Percentiles rank a stretch among this genome's conserved stretches.
Evolutionary conservation across 2,329 filamentous ascomycete genomes (phyloP).

Genomic region (Beauveria brongniartii): DNA sequence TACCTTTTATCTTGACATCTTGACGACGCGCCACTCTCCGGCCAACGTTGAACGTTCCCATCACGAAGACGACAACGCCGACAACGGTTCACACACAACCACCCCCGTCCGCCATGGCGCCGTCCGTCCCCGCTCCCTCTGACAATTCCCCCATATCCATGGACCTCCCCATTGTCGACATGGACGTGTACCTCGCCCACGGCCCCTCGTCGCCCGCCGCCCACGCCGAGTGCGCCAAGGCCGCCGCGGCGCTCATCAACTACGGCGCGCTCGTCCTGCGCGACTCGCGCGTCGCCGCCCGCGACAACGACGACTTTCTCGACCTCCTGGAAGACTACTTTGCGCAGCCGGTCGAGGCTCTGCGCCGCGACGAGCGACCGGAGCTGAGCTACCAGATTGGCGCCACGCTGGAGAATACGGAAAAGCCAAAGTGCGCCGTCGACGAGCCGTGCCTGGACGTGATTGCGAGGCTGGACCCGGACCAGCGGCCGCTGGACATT

Average conservation of each 20-base stretch:
- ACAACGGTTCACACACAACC: neutral
- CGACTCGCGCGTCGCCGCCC: conserved; percentile 49
- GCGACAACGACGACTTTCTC: conserved; percentile 48
- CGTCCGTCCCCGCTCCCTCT: neutral
- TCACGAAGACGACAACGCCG: neutral
- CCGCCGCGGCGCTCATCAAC: conserved; percentile 48
- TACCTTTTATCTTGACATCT: no score
- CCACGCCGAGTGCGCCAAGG: conserved; percentile 43
- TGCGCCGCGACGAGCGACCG: conserved; percentile 46
- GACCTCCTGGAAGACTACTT: conserved; percentile 60
- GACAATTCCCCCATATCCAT: conserved; percentile 28
- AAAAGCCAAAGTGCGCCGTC: conserved; percentile 56
- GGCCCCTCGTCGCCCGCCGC: conserved; percentile 34
- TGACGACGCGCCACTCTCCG: neutral
- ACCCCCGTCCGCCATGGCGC: no score
- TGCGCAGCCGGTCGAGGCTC: conserved; percentile 41
- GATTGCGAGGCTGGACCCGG: conserved; percentile 44
- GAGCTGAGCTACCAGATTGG: conserved; percentile 53
- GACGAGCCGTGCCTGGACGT: conserved; percentile 52
- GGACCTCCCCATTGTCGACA: conserved; percentile 52
- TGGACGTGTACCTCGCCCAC: conserved; percentile 46
- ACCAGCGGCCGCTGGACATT: conserved; percentile 51
- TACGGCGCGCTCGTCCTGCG: conserved; percentile 53
- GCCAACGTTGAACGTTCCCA: no score
- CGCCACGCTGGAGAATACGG: conserved; percentile 54